Evolutionary conservation across 1,284 basidiomycete species (phyloP), one percentile per base, ranked within the genome.

Genomic region (Rhodotorula sp.): DNA sequence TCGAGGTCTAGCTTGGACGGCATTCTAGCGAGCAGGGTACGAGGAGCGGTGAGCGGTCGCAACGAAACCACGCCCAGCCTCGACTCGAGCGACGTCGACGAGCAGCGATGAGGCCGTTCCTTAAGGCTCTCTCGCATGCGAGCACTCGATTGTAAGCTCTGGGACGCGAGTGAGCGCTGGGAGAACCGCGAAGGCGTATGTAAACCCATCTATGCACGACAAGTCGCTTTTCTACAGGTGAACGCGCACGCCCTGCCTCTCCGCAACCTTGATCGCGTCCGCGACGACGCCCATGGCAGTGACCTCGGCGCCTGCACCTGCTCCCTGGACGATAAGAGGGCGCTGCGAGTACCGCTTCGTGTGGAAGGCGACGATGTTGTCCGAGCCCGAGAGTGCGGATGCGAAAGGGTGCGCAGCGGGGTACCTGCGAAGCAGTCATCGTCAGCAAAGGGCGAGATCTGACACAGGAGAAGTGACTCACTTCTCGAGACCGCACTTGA

Each of bases 301-400:
- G 24, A 99, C 95, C 36, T 91, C 94, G 2, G 94, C 94, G 29
- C 95, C 95, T 0, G 96, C 95, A 19, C 95, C 95, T 0, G 94
- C 89, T 52, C 95, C 95, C 80, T 98, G 95, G 30, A 99, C 86
- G 72, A 97, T 91, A 70, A 99, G 83, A 77, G 95, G 91, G 64
- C 91, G 82, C 11, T 88, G 85, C 30, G 88, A 88, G 78, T 80
- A 85, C 64, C 96, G 85, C 80, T 91, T 88, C 0, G 95, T 97
- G 80, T 91, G 89, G 86, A 98, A 98, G 83, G 95, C 91, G 79
- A 99, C 87, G 79, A 99, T 98, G 81, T 98, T 99, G 82, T 99
- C 96, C 32, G 92, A 94, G 1, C 95, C 96, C 46, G 91, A 90
- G 19, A 99, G 86, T 0, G 93, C 91, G 1, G 94, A 95, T 2